These are phyloP conservation scores for Chlorophyllum brunneum DNA, from an alignment of 768 basidiomycete species.

Conservation along the genomic window DNA sequence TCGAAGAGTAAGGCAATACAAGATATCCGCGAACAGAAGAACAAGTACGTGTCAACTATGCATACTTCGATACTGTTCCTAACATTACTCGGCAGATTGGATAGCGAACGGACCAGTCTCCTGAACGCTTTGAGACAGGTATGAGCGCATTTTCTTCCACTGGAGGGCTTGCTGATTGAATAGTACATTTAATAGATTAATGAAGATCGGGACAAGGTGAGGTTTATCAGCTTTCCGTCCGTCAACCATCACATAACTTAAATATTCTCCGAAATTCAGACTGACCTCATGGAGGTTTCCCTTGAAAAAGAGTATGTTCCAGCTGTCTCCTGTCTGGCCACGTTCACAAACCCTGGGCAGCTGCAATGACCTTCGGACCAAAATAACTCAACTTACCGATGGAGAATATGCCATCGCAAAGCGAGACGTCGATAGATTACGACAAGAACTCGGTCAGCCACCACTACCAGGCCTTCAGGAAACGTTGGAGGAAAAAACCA, in stretches of 20 bases:
- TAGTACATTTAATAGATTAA: constrained; percentile 50
- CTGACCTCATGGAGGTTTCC: constrained; percentile 64
- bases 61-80: not conserved
- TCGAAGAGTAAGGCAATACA: constrained; percentile 76
- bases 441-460: constrained; percentile 71
- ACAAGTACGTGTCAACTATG: constrained; percentile 49
- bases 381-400: constrained; percentile 65
- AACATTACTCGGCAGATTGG: constrained; percentile 44
- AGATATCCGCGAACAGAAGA: constrained; percentile 80
- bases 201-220: constrained; percentile 73
- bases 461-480: constrained; percentile 69
- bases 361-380: constrained; percentile 60
- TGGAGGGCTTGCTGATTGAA: not conserved
- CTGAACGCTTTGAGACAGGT: constrained; percentile 70
- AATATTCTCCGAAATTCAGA: constrained; percentile 29
- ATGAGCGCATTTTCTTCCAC: constrained; percentile 17
- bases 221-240: constrained; percentile 4
- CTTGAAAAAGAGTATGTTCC: constrained; percentile 63
- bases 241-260: constrained; percentile 9
- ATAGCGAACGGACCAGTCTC: constrained; percentile 70
- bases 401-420: constrained; percentile 76
- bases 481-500: constrained; percentile 69
- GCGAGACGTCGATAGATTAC: constrained; percentile 69
- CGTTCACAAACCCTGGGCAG: constrained; percentile 29
- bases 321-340: not conserved